These are phyloP conservation scores for Inga laurina DNA, from an alignment of 306 rosid species.

Conservation along the genomic window DNA sequence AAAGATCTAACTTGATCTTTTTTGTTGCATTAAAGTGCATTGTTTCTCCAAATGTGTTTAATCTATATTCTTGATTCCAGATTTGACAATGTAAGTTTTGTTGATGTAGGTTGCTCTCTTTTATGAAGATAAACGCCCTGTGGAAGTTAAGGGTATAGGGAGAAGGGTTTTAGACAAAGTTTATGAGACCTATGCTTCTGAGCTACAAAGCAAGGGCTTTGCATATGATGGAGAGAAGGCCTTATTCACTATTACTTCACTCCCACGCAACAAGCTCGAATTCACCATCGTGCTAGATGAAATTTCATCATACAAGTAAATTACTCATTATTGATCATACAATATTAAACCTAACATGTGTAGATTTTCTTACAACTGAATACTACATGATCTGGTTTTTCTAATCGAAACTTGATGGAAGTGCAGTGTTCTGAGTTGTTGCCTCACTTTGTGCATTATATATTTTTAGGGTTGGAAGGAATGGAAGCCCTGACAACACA, in stretches of 20 bases:
- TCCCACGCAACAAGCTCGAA: constrained; percentile 18
- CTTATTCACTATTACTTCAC: constrained; percentile 37
- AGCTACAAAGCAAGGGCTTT: constrained; percentile 21
- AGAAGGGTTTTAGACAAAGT: constrained; percentile 42
- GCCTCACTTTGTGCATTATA: background rate
- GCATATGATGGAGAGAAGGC: constrained; percentile 51
- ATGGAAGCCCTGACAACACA: constrained; percentile 14
- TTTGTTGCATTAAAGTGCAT: too few species aligned
- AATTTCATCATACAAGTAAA: constrained; percentile 37
- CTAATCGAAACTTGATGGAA: background rate
- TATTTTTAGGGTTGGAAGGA: constrained; percentile 21
- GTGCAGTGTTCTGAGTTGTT: background rate
- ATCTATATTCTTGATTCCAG: background rate
- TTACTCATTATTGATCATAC: background rate
- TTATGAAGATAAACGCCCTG: constrained; percentile 39
- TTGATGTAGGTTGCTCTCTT: constrained; percentile 40
- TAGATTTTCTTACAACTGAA: background rate
- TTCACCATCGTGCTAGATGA: constrained; percentile 39
- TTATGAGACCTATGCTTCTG: constrained; percentile 29
- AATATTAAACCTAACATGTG: background rate
- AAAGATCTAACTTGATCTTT: too few species aligned
- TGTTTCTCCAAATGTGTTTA: too few species aligned
- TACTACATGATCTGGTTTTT: background rate
- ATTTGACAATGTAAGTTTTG: background rate
- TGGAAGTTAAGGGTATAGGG: constrained; percentile 40